These are phyloP conservation scores for Suillus weaverae DNA, from an alignment of 768 basidiomycete genomes.

Conservation along the genomic window DNA sequence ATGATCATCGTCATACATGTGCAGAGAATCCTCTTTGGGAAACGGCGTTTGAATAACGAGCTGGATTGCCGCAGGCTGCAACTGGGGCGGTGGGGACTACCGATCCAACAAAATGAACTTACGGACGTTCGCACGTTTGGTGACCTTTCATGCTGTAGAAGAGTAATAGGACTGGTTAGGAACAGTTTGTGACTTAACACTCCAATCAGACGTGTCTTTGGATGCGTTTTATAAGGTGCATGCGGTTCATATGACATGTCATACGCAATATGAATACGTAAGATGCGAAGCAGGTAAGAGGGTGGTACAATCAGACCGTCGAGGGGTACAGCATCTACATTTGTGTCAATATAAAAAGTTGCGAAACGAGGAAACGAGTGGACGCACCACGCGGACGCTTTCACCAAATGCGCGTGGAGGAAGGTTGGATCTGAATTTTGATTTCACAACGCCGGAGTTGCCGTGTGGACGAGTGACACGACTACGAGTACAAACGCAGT, in stretches of 20 bases:
- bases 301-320: conserved; percentile 54
- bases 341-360: conserved; percentile 1
- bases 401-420: conserved; percentile 95
- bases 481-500: conserved; percentile 36
- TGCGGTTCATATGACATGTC: conserved; percentile 24
- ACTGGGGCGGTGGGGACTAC: not conserved
- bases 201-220: not conserved
- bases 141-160: not conserved
- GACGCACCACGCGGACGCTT: conserved; percentile 82
- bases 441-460: conserved; percentile 92
- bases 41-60: not conserved
- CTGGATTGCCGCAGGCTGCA: not conserved
- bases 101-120: not conserved
- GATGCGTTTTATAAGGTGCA: conserved; percentile 14
- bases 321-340: conserved; percentile 90
- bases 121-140: not conserved
- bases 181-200: not conserved
- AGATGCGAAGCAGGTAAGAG: conserved; percentile 23
- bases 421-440: conserved; percentile 94
- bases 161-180: not conserved
- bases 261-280: conserved; percentile 22
- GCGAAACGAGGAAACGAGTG: conserved; percentile 5
- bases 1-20: not conserved
- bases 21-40: not conserved
- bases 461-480: conserved; percentile 94